Evolutionary conservation across 805 yeast genomes (phyloP).

Genomic region (Grigorovia yakushimaensis): DNA sequence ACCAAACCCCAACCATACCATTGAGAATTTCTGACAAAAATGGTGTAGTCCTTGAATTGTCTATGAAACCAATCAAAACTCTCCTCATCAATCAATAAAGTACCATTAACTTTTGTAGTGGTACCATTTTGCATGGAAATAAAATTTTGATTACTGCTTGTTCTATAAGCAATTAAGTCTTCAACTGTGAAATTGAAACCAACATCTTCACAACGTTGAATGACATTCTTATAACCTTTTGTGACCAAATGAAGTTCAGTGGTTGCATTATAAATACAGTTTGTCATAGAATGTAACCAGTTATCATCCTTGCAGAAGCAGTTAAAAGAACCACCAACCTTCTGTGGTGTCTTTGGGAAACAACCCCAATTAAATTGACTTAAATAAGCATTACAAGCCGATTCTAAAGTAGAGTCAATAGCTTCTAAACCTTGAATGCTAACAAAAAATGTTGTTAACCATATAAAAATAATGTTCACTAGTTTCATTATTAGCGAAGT

Average conservation of each 20-base stretch:
- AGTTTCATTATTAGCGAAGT: neutral
- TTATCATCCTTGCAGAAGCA: slow-evolving; percentile 36
- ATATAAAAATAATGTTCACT: neutral
- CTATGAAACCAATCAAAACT: slow-evolving; percentile 27
- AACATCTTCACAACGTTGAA: slow-evolving; percentile 23
- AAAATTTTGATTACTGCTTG: neutral
- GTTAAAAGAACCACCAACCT: slow-evolving; percentile 17
- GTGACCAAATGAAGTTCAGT: slow-evolving; percentile 21
- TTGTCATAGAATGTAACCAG: slow-evolving; percentile 37
- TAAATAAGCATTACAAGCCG: neutral
- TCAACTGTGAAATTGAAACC: slow-evolving; percentile 1
- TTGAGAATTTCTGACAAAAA: slow-evolving; percentile 32
- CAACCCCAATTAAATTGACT: slow-evolving; percentile 1
- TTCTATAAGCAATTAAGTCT: slow-evolving; percentile 26
- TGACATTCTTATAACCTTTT: slow-evolving; percentile 34
- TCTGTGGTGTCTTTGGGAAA: neutral
- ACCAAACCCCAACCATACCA: slow-evolving; percentile 38
- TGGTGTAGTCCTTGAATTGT: slow-evolving; percentile 31
- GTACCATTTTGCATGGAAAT: slow-evolving; percentile 28
- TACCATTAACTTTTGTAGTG: slow-evolving; percentile 19
- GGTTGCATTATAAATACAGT: slow-evolving; percentile 31
- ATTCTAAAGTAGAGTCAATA: neutral
- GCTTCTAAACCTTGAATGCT: neutral
- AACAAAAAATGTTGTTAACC: neutral
- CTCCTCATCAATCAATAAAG: slow-evolving; percentile 27